Evolutionary conservation across 805 yeast species (phyloP).

Genomic region (Nakazawaea molendinolei): DNA sequence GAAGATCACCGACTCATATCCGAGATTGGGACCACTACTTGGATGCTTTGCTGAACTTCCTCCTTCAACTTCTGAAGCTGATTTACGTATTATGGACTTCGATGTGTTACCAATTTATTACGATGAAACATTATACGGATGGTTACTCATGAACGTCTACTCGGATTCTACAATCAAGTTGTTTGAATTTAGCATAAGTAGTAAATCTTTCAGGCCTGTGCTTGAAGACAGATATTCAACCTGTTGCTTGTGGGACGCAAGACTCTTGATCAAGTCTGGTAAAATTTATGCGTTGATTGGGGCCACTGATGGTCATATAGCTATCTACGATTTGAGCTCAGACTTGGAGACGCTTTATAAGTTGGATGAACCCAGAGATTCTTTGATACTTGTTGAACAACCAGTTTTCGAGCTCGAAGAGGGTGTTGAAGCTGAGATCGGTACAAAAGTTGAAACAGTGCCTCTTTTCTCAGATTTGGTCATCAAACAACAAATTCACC

Average conservation of each 20-base stretch:
- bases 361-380: background rate
- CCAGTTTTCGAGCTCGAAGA: background rate
- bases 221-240: slow-evolving; percentile 52
- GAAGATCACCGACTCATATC: slow-evolving; percentile 40
- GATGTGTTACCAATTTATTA: slow-evolving; percentile 36
- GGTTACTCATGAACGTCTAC: slow-evolving; percentile 62
- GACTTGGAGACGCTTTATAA: slow-evolving; percentile 1
- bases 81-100: slow-evolving; percentile 87
- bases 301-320: slow-evolving; percentile 79
- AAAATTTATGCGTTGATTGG: slow-evolving; percentile 41
- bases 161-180: slow-evolving; percentile 76
- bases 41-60: slow-evolving; percentile 45
- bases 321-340: slow-evolving; percentile 49
- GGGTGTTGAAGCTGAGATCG: slow-evolving; percentile 7
- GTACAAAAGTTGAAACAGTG: slow-evolving; percentile 1
- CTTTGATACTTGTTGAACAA: background rate
- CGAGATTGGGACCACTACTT: slow-evolving; percentile 36
- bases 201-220: slow-evolving; percentile 35
- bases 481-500: slow-evolving; percentile 57
- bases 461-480: slow-evolving; percentile 23
- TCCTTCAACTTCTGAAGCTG: slow-evolving; percentile 58
- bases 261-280: slow-evolving; percentile 30
- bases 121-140: slow-evolving; percentile 28
- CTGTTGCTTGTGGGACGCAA: slow-evolving; percentile 69
- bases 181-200: slow-evolving; percentile 43